A percentile compares a stretch with the other conserved stretches of the same genome.
phyloP scores from a whole-genome alignment of 2,329 filamentous ascomycete species.

The Sphaceloma murrayae region DNA sequence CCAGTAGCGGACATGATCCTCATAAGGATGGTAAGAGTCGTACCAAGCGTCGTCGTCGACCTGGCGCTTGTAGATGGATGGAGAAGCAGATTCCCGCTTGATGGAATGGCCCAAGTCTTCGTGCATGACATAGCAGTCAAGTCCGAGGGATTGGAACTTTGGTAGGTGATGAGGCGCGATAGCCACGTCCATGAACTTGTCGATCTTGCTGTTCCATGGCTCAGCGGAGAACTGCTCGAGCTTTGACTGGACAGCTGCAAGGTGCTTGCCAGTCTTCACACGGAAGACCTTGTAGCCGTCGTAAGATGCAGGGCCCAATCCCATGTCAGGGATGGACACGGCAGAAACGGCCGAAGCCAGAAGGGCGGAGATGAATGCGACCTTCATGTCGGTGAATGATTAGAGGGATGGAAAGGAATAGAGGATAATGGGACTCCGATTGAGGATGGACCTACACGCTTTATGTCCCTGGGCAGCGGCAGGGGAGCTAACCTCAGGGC shows the following conservation, averaged over 20 bases:
- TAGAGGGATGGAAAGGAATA: not conserved
- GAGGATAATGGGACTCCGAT: too few relatives aligned
- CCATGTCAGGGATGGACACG: conserved; percentile 12
- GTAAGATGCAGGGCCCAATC: conserved; percentile 1
- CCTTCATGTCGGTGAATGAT: not conserved
- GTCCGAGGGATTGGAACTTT: conserved; percentile 28
- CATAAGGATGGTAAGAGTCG: conserved; percentile 45
- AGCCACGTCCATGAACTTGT: conserved; percentile 20
- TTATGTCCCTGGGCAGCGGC: too few relatives aligned
- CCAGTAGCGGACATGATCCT: conserved; percentile 44
- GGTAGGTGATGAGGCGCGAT: conserved; percentile 17
- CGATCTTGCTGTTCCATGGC: conserved; percentile 20
- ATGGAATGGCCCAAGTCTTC: conserved; percentile 38
- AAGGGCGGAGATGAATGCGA: not conserved
- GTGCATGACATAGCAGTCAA: conserved; percentile 33
- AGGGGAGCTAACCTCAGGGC: too few relatives aligned
- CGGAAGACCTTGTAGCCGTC: conserved; percentile 13
- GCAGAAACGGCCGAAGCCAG: conserved; percentile 9
- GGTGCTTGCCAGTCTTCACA: conserved; percentile 11
- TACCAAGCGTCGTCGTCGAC: conserved; percentile 39
- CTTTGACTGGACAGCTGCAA: conserved; percentile 3
- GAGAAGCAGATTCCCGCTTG: conserved; percentile 27
- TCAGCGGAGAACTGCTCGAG: conserved; percentile 19
- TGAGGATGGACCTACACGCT: too few relatives aligned
- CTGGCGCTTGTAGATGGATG: conserved; percentile 10